These are phyloP conservation scores for Penicillium arizonense DNA, from an alignment of 495 filamentous ascomycete species.

Conservation along the genomic window DNA sequence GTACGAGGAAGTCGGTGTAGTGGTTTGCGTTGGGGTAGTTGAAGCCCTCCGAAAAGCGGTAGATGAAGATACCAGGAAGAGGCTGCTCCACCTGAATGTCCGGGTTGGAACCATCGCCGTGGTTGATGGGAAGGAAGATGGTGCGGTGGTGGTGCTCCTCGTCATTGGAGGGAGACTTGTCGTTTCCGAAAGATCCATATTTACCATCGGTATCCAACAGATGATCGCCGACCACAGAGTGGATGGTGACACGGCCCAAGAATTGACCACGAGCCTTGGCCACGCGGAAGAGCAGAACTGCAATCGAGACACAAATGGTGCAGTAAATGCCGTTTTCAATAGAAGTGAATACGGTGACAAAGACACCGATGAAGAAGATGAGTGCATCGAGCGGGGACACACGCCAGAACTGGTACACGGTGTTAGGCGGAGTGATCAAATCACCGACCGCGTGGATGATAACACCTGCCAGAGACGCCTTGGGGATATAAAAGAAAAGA, in stretches of 20 bases:
- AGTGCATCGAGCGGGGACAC: slow-evolving; percentile 86
- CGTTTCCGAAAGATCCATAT: slow-evolving; percentile 52
- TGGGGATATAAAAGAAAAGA: slow-evolving; percentile 94
- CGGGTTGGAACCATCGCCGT: slow-evolving; percentile 88
- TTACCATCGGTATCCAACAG: slow-evolving; percentile 60
- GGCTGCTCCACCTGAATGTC: slow-evolving; percentile 74
- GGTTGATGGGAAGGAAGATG: slow-evolving; percentile 88
- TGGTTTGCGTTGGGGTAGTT: slow-evolving; percentile 94
- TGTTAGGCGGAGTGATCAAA: slow-evolving; percentile 90
- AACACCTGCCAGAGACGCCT: slow-evolving; percentile 80
- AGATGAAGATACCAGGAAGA: slow-evolving; percentile 95
- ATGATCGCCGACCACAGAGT: slow-evolving; percentile 85
- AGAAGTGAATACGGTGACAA: slow-evolving; percentile 82
- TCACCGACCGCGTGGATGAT: slow-evolving; percentile 98
- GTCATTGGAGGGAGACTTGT: slow-evolving; percentile 28
- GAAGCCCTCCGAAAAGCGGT: slow-evolving; percentile 94
- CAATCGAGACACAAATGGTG: slow-evolving; percentile 72
- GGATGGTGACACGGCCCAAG: slow-evolving; percentile 82
- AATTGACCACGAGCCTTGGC: slow-evolving; percentile 85
- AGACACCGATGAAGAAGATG: slow-evolving; percentile 92
- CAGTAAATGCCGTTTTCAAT: slow-evolving; percentile 95
- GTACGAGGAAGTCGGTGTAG: slow-evolving; percentile 79
- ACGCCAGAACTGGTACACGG: slow-evolving; percentile 93
- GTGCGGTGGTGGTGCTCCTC: slow-evolving; percentile 50
- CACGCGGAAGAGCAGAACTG: slow-evolving; percentile 80